Evolutionary conservation across 2,329 filamentous ascomycete genomes (phyloP).

Genomic region (Chaetomiaceae sp.): DNA sequence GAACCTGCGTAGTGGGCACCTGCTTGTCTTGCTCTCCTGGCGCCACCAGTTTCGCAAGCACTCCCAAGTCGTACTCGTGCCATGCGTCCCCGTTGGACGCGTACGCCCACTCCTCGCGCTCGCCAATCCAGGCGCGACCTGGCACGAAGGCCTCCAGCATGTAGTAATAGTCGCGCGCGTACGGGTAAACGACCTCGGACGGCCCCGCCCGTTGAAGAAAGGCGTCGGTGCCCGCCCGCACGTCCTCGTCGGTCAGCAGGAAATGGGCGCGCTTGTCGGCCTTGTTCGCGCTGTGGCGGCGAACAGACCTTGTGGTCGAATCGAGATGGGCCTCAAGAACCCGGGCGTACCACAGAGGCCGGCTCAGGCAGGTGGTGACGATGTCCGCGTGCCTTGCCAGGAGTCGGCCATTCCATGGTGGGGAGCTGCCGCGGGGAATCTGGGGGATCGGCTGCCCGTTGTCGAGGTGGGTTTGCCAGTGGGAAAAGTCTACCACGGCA

Average conservation of each 20-base stretch:
- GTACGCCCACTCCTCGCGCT: slow-evolving; percentile 44
- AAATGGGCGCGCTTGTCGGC: slow-evolving; percentile 39
- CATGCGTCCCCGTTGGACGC: slow-evolving; percentile 30
- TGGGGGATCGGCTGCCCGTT: slow-evolving; percentile 45
- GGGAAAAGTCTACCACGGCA: slow-evolving; percentile 48
- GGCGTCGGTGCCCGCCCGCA: slow-evolving; percentile 38
- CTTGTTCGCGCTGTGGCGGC: slow-evolving; percentile 40
- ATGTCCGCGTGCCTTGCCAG: slow-evolving; percentile 30
- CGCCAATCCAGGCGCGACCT: slow-evolving; percentile 46
- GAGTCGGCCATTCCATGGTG: slow-evolving; percentile 45
- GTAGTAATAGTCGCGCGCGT: slow-evolving; percentile 52
- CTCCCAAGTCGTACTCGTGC: slow-evolving; percentile 35
- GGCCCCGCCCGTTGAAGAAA: slow-evolving; percentile 48
- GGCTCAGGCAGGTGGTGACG: too few species aligned
- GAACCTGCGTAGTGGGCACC: neutral
- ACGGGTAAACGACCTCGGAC: slow-evolving; percentile 46
- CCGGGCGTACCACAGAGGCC: slow-evolving; percentile 46
- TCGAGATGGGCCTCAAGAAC: slow-evolving; percentile 28
- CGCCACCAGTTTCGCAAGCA: slow-evolving; percentile 24
- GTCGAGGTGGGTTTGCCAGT: slow-evolving; percentile 50
- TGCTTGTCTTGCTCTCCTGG: neutral
- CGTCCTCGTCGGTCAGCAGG: slow-evolving; percentile 35
- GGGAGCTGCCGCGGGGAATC: slow-evolving; percentile 40
- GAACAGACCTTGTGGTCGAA: slow-evolving; percentile 28
- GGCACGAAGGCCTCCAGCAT: slow-evolving; percentile 53